phyloP scores from a whole-genome alignment of 2,329 filamentous ascomycete species.

The Magnaporthiopsis rhizophila region DNA sequence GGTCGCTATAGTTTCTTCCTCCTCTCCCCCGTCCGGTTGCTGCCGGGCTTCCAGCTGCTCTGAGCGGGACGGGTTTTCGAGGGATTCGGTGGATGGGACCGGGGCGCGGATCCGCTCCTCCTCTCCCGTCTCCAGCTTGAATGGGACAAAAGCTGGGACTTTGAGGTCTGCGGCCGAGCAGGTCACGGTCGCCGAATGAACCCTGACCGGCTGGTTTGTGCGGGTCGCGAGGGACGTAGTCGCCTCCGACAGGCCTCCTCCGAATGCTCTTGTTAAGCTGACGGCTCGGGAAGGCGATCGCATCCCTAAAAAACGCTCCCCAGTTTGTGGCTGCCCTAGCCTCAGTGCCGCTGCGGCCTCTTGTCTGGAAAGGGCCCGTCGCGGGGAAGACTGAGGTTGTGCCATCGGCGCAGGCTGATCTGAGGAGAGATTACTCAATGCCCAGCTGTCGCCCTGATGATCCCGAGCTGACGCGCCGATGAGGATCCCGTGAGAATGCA shows the following conservation, averaged over 20 bases:
- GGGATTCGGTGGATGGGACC: conserved; percentile 5
- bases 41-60: conserved; percentile 11
- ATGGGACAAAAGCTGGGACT: neutral
- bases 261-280: neutral
- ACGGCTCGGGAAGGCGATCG: conserved; percentile 7
- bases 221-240: neutral
- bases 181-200: neutral
- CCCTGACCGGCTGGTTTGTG: neutral
- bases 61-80: conserved; percentile 9
- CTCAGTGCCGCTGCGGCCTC: conserved; percentile 2
- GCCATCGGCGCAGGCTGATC: neutral
- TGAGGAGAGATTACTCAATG: neutral
- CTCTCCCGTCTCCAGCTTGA: neutral
- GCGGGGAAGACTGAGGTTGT: neutral
- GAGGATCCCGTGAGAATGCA: neutral
- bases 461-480: neutral
- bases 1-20: conserved; percentile 26
- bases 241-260: neutral
- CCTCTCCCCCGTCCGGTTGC: conserved; percentile 5
- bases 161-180: neutral
- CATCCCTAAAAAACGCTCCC: conserved; percentile 30
- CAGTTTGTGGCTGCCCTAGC: neutral
- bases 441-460: neutral
- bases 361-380: conserved; percentile 9
- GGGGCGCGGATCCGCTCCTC: too few relatives aligned